Evolutionary conservation across 257 asterid species (phyloP).

Genomic region (Paulownia fortunei): DNA sequence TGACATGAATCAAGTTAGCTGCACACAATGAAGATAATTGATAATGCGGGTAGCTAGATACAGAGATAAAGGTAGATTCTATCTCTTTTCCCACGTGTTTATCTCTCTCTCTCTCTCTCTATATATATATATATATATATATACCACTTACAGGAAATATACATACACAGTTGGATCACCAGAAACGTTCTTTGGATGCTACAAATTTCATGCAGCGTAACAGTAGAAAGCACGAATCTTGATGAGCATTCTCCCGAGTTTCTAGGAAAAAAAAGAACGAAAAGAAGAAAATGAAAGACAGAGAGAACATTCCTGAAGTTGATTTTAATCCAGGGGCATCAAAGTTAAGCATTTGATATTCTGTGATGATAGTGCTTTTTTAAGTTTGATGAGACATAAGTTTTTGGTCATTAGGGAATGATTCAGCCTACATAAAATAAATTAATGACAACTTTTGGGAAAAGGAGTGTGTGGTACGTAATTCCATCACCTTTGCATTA

Average conservation of each 20-base stretch:
- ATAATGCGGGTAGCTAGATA: too few species aligned
- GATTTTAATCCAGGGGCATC: neutral
- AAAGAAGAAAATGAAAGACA: neutral
- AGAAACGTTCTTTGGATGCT: neutral
- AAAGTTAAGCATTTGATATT: neutral
- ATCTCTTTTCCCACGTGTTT: too few species aligned
- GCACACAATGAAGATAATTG: too few species aligned
- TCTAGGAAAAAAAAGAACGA: neutral
- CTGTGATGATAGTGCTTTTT: neutral
- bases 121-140: too few species aligned
- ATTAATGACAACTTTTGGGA: conserved; percentile 36
- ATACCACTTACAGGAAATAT: too few species aligned
- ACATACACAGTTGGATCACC: neutral
- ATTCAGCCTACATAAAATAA: conserved; percentile 20
- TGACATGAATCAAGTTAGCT: too few species aligned
- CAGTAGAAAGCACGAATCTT: neutral
- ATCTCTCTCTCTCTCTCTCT: too few species aligned
- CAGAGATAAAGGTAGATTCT: too few species aligned
- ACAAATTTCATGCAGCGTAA: neutral
- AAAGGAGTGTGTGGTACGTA: conserved; percentile 44
- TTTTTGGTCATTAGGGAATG: conserved; percentile 30
- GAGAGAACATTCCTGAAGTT: conserved; percentile 28
- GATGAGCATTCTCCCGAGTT: neutral
- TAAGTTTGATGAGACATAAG: conserved; percentile 6
- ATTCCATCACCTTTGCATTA: conserved; percentile 44